phyloP scores from a whole-genome alignment of 2,329 filamentous ascomycete species.

The Cladophialophora bantiana region DNA sequence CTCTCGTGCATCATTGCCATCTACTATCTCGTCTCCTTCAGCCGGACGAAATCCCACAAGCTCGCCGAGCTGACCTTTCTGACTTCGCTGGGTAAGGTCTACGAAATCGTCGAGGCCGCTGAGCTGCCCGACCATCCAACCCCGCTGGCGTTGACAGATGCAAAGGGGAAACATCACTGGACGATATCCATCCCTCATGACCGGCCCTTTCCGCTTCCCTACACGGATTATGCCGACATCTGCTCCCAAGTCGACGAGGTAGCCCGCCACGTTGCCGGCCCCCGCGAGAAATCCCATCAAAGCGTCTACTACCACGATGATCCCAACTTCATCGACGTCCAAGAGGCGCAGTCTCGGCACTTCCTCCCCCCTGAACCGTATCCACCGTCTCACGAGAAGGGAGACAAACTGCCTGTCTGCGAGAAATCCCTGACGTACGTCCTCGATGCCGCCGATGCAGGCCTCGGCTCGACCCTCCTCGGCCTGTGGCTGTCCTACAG shows the following conservation, averaged over 20 bases:
- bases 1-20: slow-evolving; percentile 59
- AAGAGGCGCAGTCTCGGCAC: slow-evolving; percentile 71
- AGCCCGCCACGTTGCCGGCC: slow-evolving; percentile 63
- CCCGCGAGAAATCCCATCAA: slow-evolving; percentile 59
- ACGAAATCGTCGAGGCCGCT: slow-evolving; percentile 71
- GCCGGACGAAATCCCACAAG: slow-evolving; percentile 43
- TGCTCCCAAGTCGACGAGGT: slow-evolving; percentile 72
- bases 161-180: slow-evolving; percentile 72
- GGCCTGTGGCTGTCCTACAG: slow-evolving; percentile 85
- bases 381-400: slow-evolving; percentile 26
- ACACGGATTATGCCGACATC: slow-evolving; percentile 72
- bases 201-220: slow-evolving; percentile 70
- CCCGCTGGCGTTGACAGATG: slow-evolving; percentile 73
- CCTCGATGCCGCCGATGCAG: slow-evolving; percentile 75
- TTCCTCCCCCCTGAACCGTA: slow-evolving; percentile 58
- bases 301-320: slow-evolving; percentile 68
- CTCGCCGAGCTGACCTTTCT: slow-evolving; percentile 45
- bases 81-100: slow-evolving; percentile 56
- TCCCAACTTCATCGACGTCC: slow-evolving; percentile 75
- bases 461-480: slow-evolving; percentile 78
- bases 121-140: slow-evolving; percentile 73
- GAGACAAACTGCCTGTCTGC: slow-evolving; percentile 61
- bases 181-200: slow-evolving; percentile 78
- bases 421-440: slow-evolving; percentile 77
- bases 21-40: slow-evolving; percentile 52